Base-by-base conservation (phyloP, 768 basidiomycete genomes). In the Mycena venus region DNA sequence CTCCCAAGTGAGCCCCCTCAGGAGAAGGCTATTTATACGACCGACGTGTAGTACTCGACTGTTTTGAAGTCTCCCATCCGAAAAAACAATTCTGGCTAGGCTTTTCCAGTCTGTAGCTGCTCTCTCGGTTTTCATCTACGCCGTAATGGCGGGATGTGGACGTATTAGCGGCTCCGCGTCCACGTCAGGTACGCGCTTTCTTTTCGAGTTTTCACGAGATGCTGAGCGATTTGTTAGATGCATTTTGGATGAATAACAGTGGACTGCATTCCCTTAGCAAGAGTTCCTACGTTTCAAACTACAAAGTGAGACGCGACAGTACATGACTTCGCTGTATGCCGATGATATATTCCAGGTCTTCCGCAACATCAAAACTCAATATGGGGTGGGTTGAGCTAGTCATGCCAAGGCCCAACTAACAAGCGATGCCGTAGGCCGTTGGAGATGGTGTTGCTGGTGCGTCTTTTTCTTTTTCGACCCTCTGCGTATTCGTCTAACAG, bases 391-490 rank as follows among this genome's bases (percentile, higher is more conserved):
- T 56, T 32, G 6, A 32, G 6, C 31, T 19, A 21, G 29, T 9
- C n/a, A 25, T 19, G 10, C 15, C 6, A 9, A 32, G 32, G 15
- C 27, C 31, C 27, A 4, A 6, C 29, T 56, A 2, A 56, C 14
- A 34, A 15, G 3, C 21, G 11, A 8, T 8, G 21, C 23, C 7
- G 14, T 19, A 56, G 55, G 55, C 59, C 40, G 59, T 60, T 25
- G 68, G 68, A 25, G 32, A 70, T 49, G 68, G 68, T 11, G 36
- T 70, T 36, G 58, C 58, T 21, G 67, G 67, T 68, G 36, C 1
- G 67, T 58, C 19, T 36, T n/a, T n/a, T n/a, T 12, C 17, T n/a
- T n/a, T 31, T n/a, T 17, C 17, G 19, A 9, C 8, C 17, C 25
- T 23, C 4, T 32, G 12, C 42, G 25, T 6, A 7, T n/a, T n/a